phyloP scores from a whole-genome alignment of 306 rosid genomes.

The Cyclanthera cordifolia region DNA sequence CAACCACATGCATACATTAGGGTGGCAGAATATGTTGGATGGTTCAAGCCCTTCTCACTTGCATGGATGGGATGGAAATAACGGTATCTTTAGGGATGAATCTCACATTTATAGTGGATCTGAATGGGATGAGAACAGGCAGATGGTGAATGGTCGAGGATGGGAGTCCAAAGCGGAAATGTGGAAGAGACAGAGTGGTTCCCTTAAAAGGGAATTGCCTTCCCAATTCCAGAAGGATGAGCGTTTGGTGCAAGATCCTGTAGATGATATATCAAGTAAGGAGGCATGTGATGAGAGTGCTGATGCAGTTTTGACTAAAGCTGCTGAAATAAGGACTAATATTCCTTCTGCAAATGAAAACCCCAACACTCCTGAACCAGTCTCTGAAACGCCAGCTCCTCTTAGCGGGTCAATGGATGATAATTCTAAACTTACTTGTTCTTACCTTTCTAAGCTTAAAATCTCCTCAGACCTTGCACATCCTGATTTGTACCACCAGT shows the following conservation, averaged over 20 bases:
- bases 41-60: slow-evolving; percentile 81
- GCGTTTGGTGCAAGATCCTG: slow-evolving; percentile 25
- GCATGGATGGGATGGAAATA: slow-evolving; percentile 88
- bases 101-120: slow-evolving; percentile 61
- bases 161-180: slow-evolving; percentile 79
- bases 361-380: slow-evolving; percentile 28
- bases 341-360: slow-evolving; percentile 38
- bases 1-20: slow-evolving; percentile 76
- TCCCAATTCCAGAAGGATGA: slow-evolving; percentile 62
- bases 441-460: slow-evolving; percentile 84
- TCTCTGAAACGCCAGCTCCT: slow-evolving; percentile 32
- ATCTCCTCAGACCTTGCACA: slow-evolving; percentile 53
- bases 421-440: slow-evolving; percentile 38
- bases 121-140: slow-evolving; percentile 91
- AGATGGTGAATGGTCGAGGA: slow-evolving; percentile 56
- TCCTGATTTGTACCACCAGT: slow-evolving; percentile 62
- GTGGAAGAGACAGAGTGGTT: slow-evolving; percentile 78
- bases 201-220: slow-evolving; percentile 59
- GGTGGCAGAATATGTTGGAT: slow-evolving; percentile 88
- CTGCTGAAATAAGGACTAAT: slow-evolving; percentile 42
- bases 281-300: slow-evolving; percentile 41
- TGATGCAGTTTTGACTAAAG: slow-evolving; percentile 29
- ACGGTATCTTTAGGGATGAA: slow-evolving; percentile 70
- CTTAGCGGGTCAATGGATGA: slow-evolving; percentile 28
- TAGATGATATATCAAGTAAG: slow-evolving; percentile 40